Evolutionary conservation across 2,329 filamentous ascomycete genomes (phyloP), one percentile per base, ranked within the genome.

Genomic region (Plenodomus biglobosus): DNA sequence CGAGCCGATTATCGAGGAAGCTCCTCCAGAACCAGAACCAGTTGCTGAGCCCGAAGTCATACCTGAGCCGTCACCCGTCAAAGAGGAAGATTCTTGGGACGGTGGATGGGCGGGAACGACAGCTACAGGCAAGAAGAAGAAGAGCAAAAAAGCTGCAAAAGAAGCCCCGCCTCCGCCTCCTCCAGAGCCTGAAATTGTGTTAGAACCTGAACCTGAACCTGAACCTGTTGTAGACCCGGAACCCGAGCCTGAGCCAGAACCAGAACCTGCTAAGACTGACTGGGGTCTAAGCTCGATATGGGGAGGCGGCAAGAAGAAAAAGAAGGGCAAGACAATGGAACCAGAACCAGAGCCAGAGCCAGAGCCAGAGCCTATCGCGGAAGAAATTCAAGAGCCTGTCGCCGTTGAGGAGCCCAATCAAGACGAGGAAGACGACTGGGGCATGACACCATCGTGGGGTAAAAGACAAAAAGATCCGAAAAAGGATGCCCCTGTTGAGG

Each of bases 371-470:
- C 46, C 51, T 3, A 60, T 62, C 15, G 56, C 62, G 4, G 62
- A 68, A 37, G 53, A 59, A 13, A 40, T 65, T 8, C 73, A 75
- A 56, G 69, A 71, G 46, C 76, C 78, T n/a, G 76, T 76, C 52
- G 72, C 66, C 19, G 70, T 80, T 7, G 76, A 80, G 48, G 79
- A 81, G 58, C 75, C 78, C 2, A 76, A 76, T 48, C 68, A 68
- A 15, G 76, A 78, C 21, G 72, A 74, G 13, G 78, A 81, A 44
- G 80, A 80, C 48, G 81, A 82, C 56, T 82, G 82, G 65, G 78
- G 74, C 50, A 37, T 37, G 35, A 78, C 79, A 40, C 84, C 82
- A 75, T 79, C 78, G 24, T 81, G 77, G 42, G 76, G 78, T 5
- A 82, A 79, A 51, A 83, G 65, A 44, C 71, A 65, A 50, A 59